These are phyloP conservation scores for Debaryomyces fabryi DNA, from an alignment of 1,139 yeast genomes.

Conservation along the genomic window DNA sequence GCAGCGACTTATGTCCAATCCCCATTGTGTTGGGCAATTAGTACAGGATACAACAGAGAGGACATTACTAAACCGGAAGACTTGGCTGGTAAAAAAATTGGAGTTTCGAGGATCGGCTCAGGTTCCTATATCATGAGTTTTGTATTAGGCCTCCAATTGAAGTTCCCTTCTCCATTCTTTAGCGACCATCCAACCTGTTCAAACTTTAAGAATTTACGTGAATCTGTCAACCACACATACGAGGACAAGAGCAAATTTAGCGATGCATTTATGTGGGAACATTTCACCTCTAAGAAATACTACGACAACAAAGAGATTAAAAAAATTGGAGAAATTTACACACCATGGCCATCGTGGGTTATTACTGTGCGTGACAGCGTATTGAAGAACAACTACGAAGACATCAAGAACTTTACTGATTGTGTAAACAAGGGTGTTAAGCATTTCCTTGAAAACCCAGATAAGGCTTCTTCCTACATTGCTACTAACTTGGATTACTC, in stretches of 20 bases:
- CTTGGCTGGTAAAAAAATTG: conserved; percentile 64
- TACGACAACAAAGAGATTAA: conserved; percentile 80
- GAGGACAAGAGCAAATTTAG: conserved; percentile 42
- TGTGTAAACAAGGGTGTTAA: conserved; percentile 69
- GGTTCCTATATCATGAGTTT: conserved; percentile 92
- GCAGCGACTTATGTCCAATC: conserved; percentile 83
- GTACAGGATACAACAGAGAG: conserved; percentile 66
- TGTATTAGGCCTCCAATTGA: conserved; percentile 69
- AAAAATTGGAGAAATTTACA: conserved; percentile 81
- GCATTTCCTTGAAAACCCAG: conserved; percentile 60
- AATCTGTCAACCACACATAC: conserved; percentile 65
- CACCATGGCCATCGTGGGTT: conserved; percentile 98
- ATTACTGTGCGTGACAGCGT: conserved; percentile 53
- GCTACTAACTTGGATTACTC: conserved; percentile 72
- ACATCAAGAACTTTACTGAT: conserved; percentile 45
- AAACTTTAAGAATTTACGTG: conserved; percentile 75
- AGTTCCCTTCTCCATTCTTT: conserved; percentile 51
- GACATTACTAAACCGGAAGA: conserved; percentile 55
- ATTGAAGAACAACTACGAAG: conserved; percentile 26
- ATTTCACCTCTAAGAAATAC: conserved; percentile 84
- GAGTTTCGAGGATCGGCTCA: conserved; percentile 87
- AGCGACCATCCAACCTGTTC: conserved; percentile 58
- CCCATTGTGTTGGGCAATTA: conserved; percentile 88
- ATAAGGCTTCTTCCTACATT: conserved; percentile 70
- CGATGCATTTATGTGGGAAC: conserved; percentile 96